Percentiles rank a stretch among this genome's conserved stretches.
These are phyloP conservation scores for Aspergillus sp. DNA, from an alignment of 2,329 filamentous ascomycete genomes.

Conservation along the genomic window DNA sequence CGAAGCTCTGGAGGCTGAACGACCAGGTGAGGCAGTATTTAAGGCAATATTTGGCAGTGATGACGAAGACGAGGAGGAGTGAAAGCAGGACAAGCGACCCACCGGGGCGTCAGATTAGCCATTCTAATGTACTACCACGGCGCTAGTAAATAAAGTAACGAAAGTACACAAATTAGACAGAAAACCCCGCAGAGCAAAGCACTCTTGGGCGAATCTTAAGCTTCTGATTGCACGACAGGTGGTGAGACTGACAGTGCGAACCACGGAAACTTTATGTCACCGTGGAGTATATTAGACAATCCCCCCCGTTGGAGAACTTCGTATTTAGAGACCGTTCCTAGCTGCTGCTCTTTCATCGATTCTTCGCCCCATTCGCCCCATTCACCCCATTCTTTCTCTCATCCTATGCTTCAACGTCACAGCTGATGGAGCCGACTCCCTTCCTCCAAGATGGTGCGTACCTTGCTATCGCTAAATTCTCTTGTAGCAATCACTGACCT, in stretches of 20 bases:
- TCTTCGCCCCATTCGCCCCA: not conserved
- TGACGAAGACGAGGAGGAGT: conserved; percentile 62
- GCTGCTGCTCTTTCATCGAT: too few relatives aligned
- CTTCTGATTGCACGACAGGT: conserved; percentile 5
- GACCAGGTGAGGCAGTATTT: conserved; percentile 79
- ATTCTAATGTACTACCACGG: not conserved
- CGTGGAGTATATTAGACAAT: not conserved
- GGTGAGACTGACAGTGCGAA: conserved; percentile 4
- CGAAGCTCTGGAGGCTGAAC: conserved; percentile 71
- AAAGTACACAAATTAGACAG: not conserved
- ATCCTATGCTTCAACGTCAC: conserved; percentile 6
- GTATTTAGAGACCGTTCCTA: not conserved
- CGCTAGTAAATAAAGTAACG: not conserved
- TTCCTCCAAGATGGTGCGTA: conserved; percentile 38
- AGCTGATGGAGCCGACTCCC: conserved; percentile 28
- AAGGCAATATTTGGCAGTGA: conserved; percentile 92
- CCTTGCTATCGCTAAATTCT: conserved; percentile 2
- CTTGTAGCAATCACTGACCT: not conserved
- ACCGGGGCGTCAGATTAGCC: not conserved
- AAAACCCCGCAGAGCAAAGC: conserved; percentile 4
- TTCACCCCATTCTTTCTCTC: not conserved
- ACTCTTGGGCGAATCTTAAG: not conserved
- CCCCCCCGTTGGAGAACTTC: conserved; percentile 5
- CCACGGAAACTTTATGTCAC: conserved; percentile 3
- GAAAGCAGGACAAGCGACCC: not conserved